Evolutionary conservation across 192 early-diverging fungal species (phyloP), one percentile per base, ranked within the genome.

Genomic region (Ambispora gerdemannii): DNA sequence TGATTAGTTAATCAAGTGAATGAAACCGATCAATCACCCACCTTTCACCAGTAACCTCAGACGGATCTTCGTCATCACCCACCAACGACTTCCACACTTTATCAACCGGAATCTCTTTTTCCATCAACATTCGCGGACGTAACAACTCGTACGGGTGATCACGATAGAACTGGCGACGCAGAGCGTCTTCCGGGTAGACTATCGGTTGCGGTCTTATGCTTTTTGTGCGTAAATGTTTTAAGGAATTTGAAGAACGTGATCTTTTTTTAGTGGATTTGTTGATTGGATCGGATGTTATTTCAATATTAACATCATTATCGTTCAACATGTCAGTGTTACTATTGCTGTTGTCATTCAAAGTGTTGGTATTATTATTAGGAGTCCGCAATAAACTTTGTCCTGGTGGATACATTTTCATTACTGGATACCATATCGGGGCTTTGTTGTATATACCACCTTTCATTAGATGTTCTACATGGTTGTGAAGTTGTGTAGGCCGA

Each of bases 131-230:
- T 33, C 84, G 76, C 33, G 95, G 92, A 63, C 90, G 80, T 33
- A 78, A 70, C 69, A 89, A 81, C 78, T 98, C 96, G 74, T 90
- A 92, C 20, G 96, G 96, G 79, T 98, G 96, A 82, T 94, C 89
- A 70, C 84, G 81, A 79, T 93, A 98, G 71, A 98, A 98, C 62
- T 82, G 85, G 60, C 81, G 62, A 60, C 96, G 88, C 67, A 98
- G 82, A 63, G 75, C 67, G 79, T 98, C 96, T 78, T 97, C 95
- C 4, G 91, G 92, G 70, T 94, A 98, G 35, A 81, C 87, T 34
- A 98, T 96, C 62, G 73, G 75, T 17, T 83, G 86, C 51, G 92
- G 90, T 74, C 80, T 72, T 31, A 85, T 82, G 36, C 80, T 81
- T 75, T 72, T 80, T 50, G 85, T 86, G 50, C 83, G 84, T 67